Evolutionary conservation across 768 basidiomycete genomes (phyloP).

Genomic region (Gloeostereum incarnatum): DNA sequence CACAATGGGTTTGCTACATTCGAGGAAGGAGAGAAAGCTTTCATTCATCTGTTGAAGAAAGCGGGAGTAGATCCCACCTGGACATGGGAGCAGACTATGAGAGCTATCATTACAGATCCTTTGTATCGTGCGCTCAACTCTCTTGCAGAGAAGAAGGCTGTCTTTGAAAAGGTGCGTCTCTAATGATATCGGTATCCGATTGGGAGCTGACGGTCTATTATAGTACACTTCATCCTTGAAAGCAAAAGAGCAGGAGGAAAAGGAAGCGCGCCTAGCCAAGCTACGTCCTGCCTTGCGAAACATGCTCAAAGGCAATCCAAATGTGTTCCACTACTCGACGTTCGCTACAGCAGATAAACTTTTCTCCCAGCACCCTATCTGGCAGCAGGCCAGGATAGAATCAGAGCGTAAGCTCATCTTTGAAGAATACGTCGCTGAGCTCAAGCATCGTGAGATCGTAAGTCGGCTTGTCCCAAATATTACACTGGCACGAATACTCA

Average conservation of each 20-base stretch:
- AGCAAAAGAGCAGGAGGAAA: slow-evolving; percentile 80
- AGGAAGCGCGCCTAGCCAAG: slow-evolving; percentile 74
- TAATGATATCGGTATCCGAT: background rate
- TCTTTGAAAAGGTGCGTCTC: slow-evolving; percentile 79
- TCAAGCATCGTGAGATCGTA: slow-evolving; percentile 87
- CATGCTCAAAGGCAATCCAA: slow-evolving; percentile 80
- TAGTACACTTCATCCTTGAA: slow-evolving; percentile 75
- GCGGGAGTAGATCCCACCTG: slow-evolving; percentile 86
- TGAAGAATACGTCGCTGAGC: slow-evolving; percentile 82
- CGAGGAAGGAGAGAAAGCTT: slow-evolving; percentile 92
- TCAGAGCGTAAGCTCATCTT: slow-evolving; percentile 83
- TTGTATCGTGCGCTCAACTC: slow-evolving; percentile 91
- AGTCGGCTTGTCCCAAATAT: slow-evolving; percentile 17
- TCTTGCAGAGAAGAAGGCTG: slow-evolving; percentile 88
- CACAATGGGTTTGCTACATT: slow-evolving; percentile 81
- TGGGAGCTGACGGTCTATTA: slow-evolving; percentile 3
- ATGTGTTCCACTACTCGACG: slow-evolving; percentile 87
- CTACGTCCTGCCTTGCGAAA: slow-evolving; percentile 80
- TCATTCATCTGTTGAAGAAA: slow-evolving; percentile 81
- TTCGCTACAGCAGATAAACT: slow-evolving; percentile 83
- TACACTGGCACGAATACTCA: slow-evolving; percentile 6
- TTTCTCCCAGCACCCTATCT: slow-evolving; percentile 82
- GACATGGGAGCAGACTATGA: slow-evolving; percentile 99
- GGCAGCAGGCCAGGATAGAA: slow-evolving; percentile 82
- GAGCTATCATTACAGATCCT: slow-evolving; percentile 96